A percentile compares a stretch with the other conserved stretches of the same genome.
Conservation (phyloP, 2,329 filamentous ascomycete species). For the Claviceps maximensis region DNA sequence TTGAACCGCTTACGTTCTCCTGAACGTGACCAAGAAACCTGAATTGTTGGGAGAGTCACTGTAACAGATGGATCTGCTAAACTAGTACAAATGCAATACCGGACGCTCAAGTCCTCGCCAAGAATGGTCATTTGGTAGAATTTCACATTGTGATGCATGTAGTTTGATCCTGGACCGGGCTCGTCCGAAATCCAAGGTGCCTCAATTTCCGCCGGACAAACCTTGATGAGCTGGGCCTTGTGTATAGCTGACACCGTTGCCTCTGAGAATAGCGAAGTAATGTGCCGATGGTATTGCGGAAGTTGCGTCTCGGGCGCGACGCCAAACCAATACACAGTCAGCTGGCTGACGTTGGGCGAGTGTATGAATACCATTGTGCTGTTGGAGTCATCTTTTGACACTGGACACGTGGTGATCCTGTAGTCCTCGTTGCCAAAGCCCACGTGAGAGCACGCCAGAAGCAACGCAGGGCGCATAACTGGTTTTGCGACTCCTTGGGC, state of each 20-base stretch:
- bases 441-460: conserved; percentile 18
- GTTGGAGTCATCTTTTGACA: conserved; percentile 11
- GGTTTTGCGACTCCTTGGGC: conserved; percentile 1
- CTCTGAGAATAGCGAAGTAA: conserved; percentile 14
- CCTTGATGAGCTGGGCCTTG: conserved; percentile 14
- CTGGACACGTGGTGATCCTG: conserved; percentile 17
- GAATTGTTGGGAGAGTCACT: conserved; percentile 16
- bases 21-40: conserved; percentile 13
- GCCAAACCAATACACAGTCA: conserved; percentile 24
- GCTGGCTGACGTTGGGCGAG: conserved; percentile 17
- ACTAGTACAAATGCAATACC: conserved; percentile 24
- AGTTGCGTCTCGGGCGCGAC: conserved; percentile 12
- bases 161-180: conserved; percentile 15
- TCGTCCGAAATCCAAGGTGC: conserved; percentile 2
- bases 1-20: conserved; percentile 16
- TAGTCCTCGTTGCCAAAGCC: conserved; percentile 13
- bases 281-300: conserved; percentile 26
- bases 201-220: conserved; percentile 16
- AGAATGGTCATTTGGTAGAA: conserved; percentile 36
- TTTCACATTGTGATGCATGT: conserved; percentile 20
- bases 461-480: conserved; percentile 10
- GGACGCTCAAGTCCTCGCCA: conserved; percentile 28
- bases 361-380: conserved; percentile 21
- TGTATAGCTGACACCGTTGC: conserved; percentile 2
- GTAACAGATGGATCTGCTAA: conserved; percentile 12